Conservation (phyloP, 1,284 basidiomycete species). For the Cryptococcus sp. region DNA sequence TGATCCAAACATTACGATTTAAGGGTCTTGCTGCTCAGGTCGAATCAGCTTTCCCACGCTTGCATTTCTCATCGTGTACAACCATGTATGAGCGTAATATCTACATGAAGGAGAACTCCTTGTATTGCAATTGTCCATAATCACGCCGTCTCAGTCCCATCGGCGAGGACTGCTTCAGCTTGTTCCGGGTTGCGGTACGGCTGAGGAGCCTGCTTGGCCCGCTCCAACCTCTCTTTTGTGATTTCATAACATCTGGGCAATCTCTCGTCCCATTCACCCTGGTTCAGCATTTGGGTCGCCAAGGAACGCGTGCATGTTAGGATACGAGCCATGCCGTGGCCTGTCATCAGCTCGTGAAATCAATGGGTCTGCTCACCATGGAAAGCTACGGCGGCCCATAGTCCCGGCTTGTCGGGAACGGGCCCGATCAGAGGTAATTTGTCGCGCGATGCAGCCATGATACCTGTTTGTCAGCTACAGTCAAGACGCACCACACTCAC, state of each 20-base stretch:
- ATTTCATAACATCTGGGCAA: constrained; percentile 15
- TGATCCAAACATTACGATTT: constrained; percentile 8
- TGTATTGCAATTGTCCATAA: no score
- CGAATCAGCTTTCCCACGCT: constrained; percentile 16
- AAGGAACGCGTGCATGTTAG: constrained; percentile 12
- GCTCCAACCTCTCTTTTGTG: constrained; percentile 14
- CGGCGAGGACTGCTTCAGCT: no score
- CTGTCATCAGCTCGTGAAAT: constrained; percentile 1
- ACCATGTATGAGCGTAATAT: no score
- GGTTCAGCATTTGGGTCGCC: constrained; percentile 11
- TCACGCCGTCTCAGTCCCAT: no score
- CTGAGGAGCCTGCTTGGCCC: constrained; percentile 11
- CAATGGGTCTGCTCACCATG: constrained; percentile 17
- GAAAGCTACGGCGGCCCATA: constrained; percentile 29
- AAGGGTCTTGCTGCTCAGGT: neutral
- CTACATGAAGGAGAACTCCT: no score
- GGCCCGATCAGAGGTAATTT: constrained; percentile 31
- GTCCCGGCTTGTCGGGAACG: constrained; percentile 20
- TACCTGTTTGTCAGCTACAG: constrained; percentile 3
- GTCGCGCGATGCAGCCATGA: constrained; percentile 31
- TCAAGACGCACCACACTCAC: constrained; percentile 26
- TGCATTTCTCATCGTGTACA: neutral
- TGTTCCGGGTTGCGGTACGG: no score
- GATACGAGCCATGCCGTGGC: constrained; percentile 34
- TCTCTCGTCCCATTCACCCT: constrained; percentile 15